Conservation (phyloP, 176 grass and related monocot genomes). For the Stipa capillata region DNA sequence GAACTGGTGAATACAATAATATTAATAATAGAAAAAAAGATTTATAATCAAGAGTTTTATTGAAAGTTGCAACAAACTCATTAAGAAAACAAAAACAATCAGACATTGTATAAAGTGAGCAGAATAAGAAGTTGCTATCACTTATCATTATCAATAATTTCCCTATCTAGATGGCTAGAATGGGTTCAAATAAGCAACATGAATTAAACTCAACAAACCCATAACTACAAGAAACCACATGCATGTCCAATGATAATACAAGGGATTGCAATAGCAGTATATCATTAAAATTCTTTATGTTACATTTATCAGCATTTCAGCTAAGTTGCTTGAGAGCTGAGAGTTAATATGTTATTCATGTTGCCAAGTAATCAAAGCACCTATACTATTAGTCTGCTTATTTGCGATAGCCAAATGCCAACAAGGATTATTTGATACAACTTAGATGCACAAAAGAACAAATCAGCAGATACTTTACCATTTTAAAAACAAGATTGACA, state of each 20-base stretch:
- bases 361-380: neutral
- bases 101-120: neutral
- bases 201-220: neutral
- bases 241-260: neutral
- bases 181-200: neutral
- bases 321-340: no score
- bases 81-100: neutral
- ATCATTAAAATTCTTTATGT: neutral
- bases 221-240: neutral
- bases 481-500: neutral
- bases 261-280: neutral
- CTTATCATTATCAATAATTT: no score
- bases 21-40: neutral
- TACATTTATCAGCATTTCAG: neutral
- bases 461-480: neutral
- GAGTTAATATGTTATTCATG: neutral
- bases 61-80: neutral
- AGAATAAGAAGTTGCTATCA: neutral
- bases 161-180: neutral
- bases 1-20: neutral
- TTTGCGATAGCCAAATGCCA: neutral
- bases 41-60: neutral
- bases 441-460: neutral
- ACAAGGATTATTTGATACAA: neutral
- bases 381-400: neutral